phyloP scores from a whole-genome alignment of 2,329 filamentous ascomycete species.

The Zymoseptoria brevis region DNA sequence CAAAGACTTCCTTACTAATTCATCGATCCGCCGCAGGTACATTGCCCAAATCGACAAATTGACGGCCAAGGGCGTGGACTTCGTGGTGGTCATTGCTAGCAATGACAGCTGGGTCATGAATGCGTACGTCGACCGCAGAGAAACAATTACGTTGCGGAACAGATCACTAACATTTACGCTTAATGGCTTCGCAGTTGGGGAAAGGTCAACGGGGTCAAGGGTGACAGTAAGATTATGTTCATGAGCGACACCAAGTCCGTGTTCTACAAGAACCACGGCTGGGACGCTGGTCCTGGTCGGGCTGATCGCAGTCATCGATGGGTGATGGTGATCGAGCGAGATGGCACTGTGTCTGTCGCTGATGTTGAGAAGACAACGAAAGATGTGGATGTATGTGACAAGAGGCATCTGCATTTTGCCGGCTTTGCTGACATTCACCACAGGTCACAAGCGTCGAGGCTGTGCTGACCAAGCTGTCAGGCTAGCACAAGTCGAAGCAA shows the following conservation, averaged over 20 bases:
- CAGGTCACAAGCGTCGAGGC: conserved; percentile 23
- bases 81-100: conserved; percentile 70
- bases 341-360: conserved; percentile 76
- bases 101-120: conserved; percentile 86
- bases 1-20: too few species aligned
- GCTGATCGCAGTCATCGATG: conserved; percentile 70
- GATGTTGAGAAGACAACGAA: conserved; percentile 57
- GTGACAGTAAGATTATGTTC: conserved; percentile 68
- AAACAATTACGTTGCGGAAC: neutral
- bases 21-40: conserved; percentile 30
- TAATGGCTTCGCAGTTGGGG: conserved; percentile 53
- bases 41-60: conserved; percentile 62
- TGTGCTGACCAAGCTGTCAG: conserved; percentile 21
- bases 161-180: neutral
- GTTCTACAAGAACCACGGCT: conserved; percentile 73
- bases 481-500: neutral
- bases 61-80: conserved; percentile 72
- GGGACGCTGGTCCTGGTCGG: conserved; percentile 59
- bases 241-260: conserved; percentile 62
- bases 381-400: conserved; percentile 38
- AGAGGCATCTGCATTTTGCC: neutral
- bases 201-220: conserved; percentile 74
- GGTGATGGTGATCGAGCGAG: conserved; percentile 67
- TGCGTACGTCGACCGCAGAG: conserved; percentile 34
- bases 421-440: neutral